These are phyloP conservation scores for Blastobotrys indianensis DNA, from an alignment of 1,139 yeast genomes.

Conservation along the genomic window DNA sequence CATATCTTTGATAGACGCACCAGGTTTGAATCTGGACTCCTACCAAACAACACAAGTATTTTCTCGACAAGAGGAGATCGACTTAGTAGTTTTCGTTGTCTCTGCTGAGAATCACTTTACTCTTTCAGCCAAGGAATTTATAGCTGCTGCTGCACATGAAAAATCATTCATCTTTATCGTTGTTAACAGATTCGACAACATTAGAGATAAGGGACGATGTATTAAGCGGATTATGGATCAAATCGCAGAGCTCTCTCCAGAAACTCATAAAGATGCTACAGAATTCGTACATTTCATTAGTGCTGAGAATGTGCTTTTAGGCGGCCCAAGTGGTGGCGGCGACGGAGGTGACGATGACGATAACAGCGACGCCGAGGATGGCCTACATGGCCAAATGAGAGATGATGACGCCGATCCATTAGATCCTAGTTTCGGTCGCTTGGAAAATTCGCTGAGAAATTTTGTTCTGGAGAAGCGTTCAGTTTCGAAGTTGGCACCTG, in stretches of 20 bases:
- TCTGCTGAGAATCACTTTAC: constrained; percentile 96
- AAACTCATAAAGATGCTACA: constrained; percentile 75
- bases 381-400: too few species aligned
- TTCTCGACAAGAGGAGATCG: constrained; percentile 96
- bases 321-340: constrained; percentile 35
- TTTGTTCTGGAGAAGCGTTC: constrained; percentile 88
- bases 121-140: constrained; percentile 87
- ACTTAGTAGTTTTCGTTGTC: constrained; percentile 91
- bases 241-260: constrained; percentile 83
- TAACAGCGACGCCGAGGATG: constrained; percentile 14
- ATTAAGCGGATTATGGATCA: constrained; percentile 72
- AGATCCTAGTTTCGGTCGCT: constrained; percentile 50
- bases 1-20: constrained; percentile 90
- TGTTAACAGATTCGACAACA: constrained; percentile 84
- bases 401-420: constrained; percentile 33
- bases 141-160: constrained; percentile 84
- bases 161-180: constrained; percentile 90
- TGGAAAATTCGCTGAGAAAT: constrained; percentile 79
- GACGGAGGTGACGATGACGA: constrained; percentile 34
- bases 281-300: constrained; percentile 96
- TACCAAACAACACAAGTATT: constrained; percentile 93
- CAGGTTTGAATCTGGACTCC: constrained; percentile 91
- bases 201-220: constrained; percentile 74
- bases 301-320: constrained; percentile 42
- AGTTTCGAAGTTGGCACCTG: constrained; percentile 83